Percentiles rank a stretch among this genome's conserved stretches.
Conservation (phyloP, 768 basidiomycete genomes). For the Thelephora aurantiotincta region DNA sequence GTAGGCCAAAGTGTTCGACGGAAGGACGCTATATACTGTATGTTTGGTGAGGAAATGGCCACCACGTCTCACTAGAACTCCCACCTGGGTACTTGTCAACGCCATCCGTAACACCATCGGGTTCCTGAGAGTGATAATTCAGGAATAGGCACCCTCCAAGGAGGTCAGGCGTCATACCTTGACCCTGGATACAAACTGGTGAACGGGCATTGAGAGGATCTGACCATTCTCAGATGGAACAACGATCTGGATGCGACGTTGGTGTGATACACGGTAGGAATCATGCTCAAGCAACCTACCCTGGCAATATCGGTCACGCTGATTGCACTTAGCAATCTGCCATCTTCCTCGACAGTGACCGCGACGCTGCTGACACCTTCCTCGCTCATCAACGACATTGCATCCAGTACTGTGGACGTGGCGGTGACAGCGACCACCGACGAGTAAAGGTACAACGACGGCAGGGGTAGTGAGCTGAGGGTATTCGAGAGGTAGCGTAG, state of each 20-base stretch:
- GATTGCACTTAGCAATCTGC: slow-evolving; percentile 55
- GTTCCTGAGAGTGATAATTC: slow-evolving; percentile 26
- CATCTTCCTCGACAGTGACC: slow-evolving; percentile 51
- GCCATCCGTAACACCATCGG: slow-evolving; percentile 68
- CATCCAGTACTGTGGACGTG: slow-evolving; percentile 52
- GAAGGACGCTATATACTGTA: slow-evolving; percentile 62
- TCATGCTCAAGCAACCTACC: slow-evolving; percentile 20
- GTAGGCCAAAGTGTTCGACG: slow-evolving; percentile 48
- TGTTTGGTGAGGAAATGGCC: neutral
- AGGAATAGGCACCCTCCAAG: neutral
- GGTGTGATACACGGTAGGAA: neutral
- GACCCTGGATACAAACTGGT: slow-evolving; percentile 57
- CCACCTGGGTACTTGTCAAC: slow-evolving; percentile 66
- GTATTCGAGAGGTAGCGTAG: slow-evolving; percentile 36
- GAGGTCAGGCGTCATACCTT: slow-evolving; percentile 31
- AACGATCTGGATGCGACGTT: slow-evolving; percentile 35
- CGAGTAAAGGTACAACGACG: slow-evolving; percentile 47
- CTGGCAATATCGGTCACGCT: slow-evolving; percentile 76
- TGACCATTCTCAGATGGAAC: slow-evolving; percentile 73
- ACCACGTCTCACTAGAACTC: neutral
- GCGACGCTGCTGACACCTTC: slow-evolving; percentile 77
- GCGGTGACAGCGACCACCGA: slow-evolving; percentile 52
- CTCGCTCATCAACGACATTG: slow-evolving; percentile 79
- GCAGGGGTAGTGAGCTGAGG: slow-evolving; percentile 40
- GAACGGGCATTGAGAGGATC: slow-evolving; percentile 51